phyloP scores from a whole-genome alignment of 768 basidiomycete species.

The Mrakia blollopis region DNA sequence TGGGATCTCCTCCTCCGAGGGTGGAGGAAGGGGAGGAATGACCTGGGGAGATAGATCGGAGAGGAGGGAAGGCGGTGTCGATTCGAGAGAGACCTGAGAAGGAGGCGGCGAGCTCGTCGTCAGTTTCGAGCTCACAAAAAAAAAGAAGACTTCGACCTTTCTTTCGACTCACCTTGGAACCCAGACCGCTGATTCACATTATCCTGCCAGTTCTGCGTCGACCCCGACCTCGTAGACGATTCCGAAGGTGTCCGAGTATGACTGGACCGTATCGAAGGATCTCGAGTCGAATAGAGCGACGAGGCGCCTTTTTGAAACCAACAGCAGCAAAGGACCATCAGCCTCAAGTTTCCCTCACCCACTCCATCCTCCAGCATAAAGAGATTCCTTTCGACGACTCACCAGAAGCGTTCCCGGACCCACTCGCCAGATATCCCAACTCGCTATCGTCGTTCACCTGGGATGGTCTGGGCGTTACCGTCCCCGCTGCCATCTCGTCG shows the following conservation, averaged over 20 bases:
- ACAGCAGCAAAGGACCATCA: background rate
- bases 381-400: background rate
- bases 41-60: background rate
- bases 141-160: background rate
- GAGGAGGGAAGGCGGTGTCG: conserved; percentile 23
- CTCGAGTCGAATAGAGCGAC: conserved; percentile 17
- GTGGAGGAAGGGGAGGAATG: conserved; percentile 8
- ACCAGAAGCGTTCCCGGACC: conserved; percentile 15
- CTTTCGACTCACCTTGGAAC: background rate
- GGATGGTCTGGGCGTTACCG: conserved; percentile 21
- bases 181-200: background rate
- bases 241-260: conserved; percentile 15
- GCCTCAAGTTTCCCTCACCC: background rate
- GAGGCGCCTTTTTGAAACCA: background rate
- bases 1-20: background rate
- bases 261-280: background rate
- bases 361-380: background rate
- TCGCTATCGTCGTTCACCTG: conserved; percentile 24
- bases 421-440: conserved; percentile 25
- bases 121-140: background rate
- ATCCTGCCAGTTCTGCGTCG: conserved; percentile 15
- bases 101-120: background rate
- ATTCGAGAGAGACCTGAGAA: conserved; percentile 28
- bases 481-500: background rate
- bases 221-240: conserved; percentile 10